Conservation (phyloP, 768 basidiomycete species). For the Daedaleopsis nitida region DNA sequence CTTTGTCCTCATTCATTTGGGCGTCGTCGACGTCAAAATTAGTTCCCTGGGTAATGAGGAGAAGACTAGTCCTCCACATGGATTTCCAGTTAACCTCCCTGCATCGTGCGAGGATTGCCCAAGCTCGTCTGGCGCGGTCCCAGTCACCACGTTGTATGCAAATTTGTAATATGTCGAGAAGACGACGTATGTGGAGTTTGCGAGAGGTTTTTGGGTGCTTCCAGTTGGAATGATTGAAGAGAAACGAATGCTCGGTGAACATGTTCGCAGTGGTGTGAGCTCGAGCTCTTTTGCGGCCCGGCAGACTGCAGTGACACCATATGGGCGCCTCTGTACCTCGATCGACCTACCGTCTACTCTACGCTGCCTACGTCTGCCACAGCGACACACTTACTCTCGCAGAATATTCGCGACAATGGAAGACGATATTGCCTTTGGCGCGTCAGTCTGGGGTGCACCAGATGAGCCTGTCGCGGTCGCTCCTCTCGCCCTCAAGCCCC, state of each 20-base stretch:
- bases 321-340: slow-evolving; percentile 1
- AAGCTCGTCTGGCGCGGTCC: slow-evolving; percentile 63
- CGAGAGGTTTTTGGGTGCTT: slow-evolving; percentile 55
- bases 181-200: slow-evolving; percentile 70
- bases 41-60: slow-evolving; percentile 44
- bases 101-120: slow-evolving; percentile 75
- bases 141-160: slow-evolving; percentile 69
- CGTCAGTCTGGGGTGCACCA: slow-evolving; percentile 71
- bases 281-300: not conserved
- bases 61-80: slow-evolving; percentile 71
- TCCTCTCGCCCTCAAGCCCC: slow-evolving; percentile 32
- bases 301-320: not conserved
- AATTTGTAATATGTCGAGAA: slow-evolving; percentile 75
- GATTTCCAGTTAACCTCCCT: slow-evolving; percentile 75
- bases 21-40: slow-evolving; percentile 28
- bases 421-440: slow-evolving; percentile 71
- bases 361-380: not conserved
- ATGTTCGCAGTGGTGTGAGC: slow-evolving; percentile 7
- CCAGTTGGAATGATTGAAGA: slow-evolving; percentile 61
- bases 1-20: slow-evolving; percentile 36
- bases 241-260: slow-evolving; percentile 44
- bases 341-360: slow-evolving; percentile 6
- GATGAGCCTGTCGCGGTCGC: slow-evolving; percentile 33
- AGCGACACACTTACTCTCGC: too few species aligned
- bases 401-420: slow-evolving; percentile 45